These are phyloP conservation scores for Nidula microcarpa DNA, from an alignment of 768 basidiomycete species.

Conservation along the genomic window DNA sequence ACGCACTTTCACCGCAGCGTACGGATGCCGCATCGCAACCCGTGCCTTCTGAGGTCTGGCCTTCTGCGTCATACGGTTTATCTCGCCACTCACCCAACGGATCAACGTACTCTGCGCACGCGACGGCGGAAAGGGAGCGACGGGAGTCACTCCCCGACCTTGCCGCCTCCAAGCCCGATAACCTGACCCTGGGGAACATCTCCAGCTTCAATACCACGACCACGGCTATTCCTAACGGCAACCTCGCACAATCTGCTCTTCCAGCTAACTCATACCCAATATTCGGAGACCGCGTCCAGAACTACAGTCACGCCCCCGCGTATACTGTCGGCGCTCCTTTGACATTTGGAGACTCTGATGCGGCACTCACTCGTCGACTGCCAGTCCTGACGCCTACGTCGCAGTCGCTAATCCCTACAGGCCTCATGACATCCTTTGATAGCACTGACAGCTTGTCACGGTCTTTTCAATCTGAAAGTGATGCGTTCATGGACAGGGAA, in stretches of 20 bases:
- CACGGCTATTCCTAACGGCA: neutral
- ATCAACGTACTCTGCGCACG: slow-evolving; percentile 22
- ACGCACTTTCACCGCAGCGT: slow-evolving; percentile 30
- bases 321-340: neutral
- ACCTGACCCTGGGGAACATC: neutral
- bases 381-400: slow-evolving; percentile 35
- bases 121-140: neutral
- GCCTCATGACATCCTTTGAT: slow-evolving; percentile 54
- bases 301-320: neutral
- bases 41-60: neutral
- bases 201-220: neutral
- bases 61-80: neutral
- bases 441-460: slow-evolving; percentile 32
- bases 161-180: neutral
- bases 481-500: slow-evolving; percentile 47
- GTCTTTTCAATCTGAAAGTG: slow-evolving; percentile 51
- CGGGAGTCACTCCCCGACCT: neutral
- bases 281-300: neutral
- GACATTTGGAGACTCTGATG: slow-evolving; percentile 41
- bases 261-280: neutral
- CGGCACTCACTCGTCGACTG: slow-evolving; percentile 14
- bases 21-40: neutral
- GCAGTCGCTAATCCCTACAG: slow-evolving; percentile 51
- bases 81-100: too few species aligned
- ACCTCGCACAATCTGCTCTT: neutral